Conservation (phyloP, 495 filamentous ascomycete genomes). For the Podospora pseudoanserina region DNA sequence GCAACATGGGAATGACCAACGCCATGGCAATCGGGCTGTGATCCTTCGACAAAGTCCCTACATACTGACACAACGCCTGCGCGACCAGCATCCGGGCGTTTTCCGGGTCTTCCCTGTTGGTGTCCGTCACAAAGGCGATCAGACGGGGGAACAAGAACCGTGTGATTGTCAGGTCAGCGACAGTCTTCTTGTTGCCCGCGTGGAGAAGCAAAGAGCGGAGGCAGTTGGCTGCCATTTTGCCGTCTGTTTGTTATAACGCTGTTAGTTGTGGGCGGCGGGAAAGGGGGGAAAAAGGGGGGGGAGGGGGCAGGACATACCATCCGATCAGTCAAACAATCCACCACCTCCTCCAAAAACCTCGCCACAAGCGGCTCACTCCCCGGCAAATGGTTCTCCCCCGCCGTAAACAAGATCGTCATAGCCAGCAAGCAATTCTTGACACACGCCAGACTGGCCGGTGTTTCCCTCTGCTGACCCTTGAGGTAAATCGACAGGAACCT, state of each 20-base stretch:
- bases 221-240: constrained; percentile 85
- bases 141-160: constrained; percentile 73
- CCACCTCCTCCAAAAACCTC: constrained; percentile 67
- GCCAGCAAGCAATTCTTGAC: constrained; percentile 91
- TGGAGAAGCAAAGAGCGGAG: constrained; percentile 70
- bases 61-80: constrained; percentile 69
- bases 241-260: constrained; percentile 44
- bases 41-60: constrained; percentile 51
- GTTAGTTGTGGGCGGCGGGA: constrained; percentile 13
- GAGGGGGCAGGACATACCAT: constrained; percentile 45
- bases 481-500: constrained; percentile 77
- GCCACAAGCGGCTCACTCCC: constrained; percentile 67
- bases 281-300: neutral
- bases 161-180: constrained; percentile 68
- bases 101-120: constrained; percentile 67
- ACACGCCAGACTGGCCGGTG: constrained; percentile 73
- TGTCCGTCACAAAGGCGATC: constrained; percentile 66
- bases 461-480: constrained; percentile 78
- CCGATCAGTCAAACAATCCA: constrained; percentile 77
- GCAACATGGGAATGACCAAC: constrained; percentile 73
- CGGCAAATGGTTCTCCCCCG: constrained; percentile 65
- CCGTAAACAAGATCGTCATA: constrained; percentile 82
- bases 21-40: constrained; percentile 58
- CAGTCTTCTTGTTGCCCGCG: constrained; percentile 46
- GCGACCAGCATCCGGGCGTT: constrained; percentile 63